These are phyloP conservation scores for Aspergillus sojae DNA, from an alignment of 2,329 filamentous ascomycete genomes.

Conservation along the genomic window DNA sequence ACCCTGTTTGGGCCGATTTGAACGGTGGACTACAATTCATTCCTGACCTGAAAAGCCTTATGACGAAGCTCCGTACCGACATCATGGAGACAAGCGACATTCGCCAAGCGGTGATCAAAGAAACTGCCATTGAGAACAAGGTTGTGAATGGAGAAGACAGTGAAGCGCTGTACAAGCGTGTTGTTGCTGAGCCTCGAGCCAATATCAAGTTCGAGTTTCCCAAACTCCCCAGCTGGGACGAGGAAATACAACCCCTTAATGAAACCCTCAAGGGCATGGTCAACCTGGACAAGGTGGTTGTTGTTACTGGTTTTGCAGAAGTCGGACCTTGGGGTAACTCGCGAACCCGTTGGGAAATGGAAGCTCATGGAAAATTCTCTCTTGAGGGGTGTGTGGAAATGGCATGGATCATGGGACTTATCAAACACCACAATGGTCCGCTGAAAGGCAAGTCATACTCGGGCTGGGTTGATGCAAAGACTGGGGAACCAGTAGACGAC, in stretches of 20 bases:
- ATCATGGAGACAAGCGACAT: constrained; percentile 95
- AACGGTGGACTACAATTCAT: constrained; percentile 98
- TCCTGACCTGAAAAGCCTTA: constrained; percentile 89
- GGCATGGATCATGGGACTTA: constrained; percentile 99
- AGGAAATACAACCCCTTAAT: constrained; percentile 86
- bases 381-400: constrained; percentile 98
- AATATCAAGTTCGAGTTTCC: constrained; percentile 99
- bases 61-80: constrained; percentile 90
- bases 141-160: constrained; percentile 92
- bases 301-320: constrained; percentile 94
- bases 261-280: constrained; percentile 94
- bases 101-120: constrained; percentile 89
- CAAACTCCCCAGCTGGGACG: constrained; percentile 84
- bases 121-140: constrained; percentile 95
- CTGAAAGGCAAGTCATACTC: constrained; percentile 97
- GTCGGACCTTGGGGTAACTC: constrained; percentile 90
- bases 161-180: constrained; percentile 92
- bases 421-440: constrained; percentile 96
- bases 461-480: constrained; percentile 93
- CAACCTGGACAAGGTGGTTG: constrained; percentile 95
- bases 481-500: constrained; percentile 92
- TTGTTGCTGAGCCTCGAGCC: constrained; percentile 87
- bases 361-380: constrained; percentile 93
- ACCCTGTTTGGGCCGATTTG: constrained; percentile 95
- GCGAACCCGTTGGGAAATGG: constrained; percentile 98